phyloP scores from a whole-genome alignment of 2,329 filamentous ascomycete genomes.

The Phaeoacremonium minimum region DNA sequence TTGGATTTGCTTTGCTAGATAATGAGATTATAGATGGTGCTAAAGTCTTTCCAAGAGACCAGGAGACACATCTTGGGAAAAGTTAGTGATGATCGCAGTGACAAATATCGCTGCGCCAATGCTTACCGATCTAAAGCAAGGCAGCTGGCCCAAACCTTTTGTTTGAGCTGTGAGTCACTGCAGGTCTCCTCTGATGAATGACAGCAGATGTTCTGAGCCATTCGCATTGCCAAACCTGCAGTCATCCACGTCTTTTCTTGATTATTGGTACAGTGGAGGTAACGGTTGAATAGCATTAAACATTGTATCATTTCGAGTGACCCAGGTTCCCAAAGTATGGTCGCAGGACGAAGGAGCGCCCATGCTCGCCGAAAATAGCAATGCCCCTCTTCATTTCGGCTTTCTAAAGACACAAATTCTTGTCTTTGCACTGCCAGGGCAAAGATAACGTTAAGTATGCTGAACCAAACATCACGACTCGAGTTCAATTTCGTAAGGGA shows the following conservation, averaged over 20 bases:
- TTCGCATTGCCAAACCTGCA: conserved; percentile 38
- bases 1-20: not conserved
- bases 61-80: not conserved
- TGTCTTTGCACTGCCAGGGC: conserved; percentile 38
- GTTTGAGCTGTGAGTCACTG: no score
- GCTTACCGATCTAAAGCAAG: conserved; percentile 2
- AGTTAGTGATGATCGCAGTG: not conserved
- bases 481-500: conserved; percentile 19
- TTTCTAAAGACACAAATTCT: conserved; percentile 31
- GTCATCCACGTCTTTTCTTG: conserved; percentile 46
- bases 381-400: conserved; percentile 32
- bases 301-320: conserved; percentile 41
- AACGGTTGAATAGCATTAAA: conserved; percentile 40
- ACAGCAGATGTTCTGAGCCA: conserved; percentile 39
- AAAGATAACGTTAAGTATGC: conserved; percentile 40
- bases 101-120: not conserved
- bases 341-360: conserved; percentile 27
- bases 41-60: not conserved
- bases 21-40: not conserved
- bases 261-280: conserved; percentile 41
- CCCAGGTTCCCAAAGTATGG: conserved; percentile 30
- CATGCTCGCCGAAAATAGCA: conserved; percentile 36
- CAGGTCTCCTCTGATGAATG: conserved; percentile 34
- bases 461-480: conserved; percentile 36
- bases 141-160: conserved; percentile 2